Evolutionary conservation across 1,139 yeast genomes (phyloP).

Genomic region (Pichia kudriavzevii): DNA sequence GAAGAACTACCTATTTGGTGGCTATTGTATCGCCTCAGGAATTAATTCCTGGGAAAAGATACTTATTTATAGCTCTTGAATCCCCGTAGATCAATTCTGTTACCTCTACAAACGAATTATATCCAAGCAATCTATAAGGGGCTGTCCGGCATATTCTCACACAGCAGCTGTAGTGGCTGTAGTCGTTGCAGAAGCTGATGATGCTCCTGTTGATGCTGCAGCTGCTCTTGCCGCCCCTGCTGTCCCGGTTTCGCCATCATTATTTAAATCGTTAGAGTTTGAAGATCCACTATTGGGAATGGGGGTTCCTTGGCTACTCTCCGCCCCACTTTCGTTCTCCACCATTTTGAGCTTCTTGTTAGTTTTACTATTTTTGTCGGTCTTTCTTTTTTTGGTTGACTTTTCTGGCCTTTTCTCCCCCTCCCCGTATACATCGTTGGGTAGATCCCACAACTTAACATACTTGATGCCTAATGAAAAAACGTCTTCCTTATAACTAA

Average conservation of each 20-base stretch:
- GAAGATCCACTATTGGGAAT: conserved; percentile 5
- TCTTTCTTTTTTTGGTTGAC: conserved; percentile 36
- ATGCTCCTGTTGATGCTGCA: no score
- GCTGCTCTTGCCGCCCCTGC: no score
- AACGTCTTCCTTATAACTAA: conserved; percentile 52
- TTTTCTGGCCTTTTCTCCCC: conserved; percentile 64
- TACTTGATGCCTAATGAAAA: conserved; percentile 63
- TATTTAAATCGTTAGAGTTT: not conserved
- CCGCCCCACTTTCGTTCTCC: conserved; percentile 13
- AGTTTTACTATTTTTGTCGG: conserved; percentile 24
- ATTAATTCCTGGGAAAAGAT: no score
- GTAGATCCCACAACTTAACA: conserved; percentile 74
- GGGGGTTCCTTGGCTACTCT: conserved; percentile 5
- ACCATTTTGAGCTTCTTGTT: conserved; percentile 22
- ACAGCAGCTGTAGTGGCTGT: no score
- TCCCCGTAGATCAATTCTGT: no score
- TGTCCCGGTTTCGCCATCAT: not conserved
- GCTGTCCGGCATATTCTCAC: no score
- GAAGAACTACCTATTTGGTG: no score
- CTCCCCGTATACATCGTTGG: conserved; percentile 74
- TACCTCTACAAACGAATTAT: no score
- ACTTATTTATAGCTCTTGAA: no score
- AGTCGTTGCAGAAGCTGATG: no score
- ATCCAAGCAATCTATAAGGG: no score
- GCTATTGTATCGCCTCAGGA: no score